Evolutionary conservation across 2,329 filamentous ascomycete species (phyloP).

Genomic region (Aspergillus ruber): DNA sequence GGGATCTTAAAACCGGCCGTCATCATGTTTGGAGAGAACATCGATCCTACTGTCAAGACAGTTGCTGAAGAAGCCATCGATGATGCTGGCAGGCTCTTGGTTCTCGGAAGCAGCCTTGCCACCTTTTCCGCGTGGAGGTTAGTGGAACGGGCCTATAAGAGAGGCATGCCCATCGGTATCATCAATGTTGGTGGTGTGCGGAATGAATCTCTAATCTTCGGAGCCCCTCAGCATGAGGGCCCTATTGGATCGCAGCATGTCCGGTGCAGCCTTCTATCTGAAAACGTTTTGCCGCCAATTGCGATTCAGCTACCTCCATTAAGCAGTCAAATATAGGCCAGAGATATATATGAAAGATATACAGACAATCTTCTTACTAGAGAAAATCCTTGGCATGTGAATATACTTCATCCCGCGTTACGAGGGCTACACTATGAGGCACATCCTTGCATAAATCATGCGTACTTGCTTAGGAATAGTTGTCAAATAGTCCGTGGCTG

Average conservation of each 20-base stretch:
- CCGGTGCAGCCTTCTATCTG: slow-evolving; percentile 38
- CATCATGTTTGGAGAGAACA: slow-evolving; percentile 93
- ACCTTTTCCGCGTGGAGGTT: slow-evolving; percentile 94
- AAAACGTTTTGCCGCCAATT: slow-evolving; percentile 37
- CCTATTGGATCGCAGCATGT: slow-evolving; percentile 24
- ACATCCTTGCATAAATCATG: too few relatives aligned
- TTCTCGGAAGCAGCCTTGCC: slow-evolving; percentile 83
- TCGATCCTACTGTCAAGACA: slow-evolving; percentile 60
- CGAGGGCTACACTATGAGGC: too few relatives aligned
- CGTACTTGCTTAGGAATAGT: too few relatives aligned
- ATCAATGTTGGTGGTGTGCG: slow-evolving; percentile 62
- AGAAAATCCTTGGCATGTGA: too few relatives aligned
- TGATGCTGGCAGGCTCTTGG: slow-evolving; percentile 64
- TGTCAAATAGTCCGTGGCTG: too few relatives aligned
- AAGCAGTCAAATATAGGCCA: neutral
- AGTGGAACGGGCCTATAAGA: slow-evolving; percentile 73
- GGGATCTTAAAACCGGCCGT: slow-evolving; percentile 90
- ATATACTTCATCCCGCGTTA: too few relatives aligned
- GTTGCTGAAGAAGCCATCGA: slow-evolving; percentile 77
- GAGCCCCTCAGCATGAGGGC: slow-evolving; percentile 16
- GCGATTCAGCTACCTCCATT: slow-evolving; percentile 20
- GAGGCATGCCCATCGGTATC: slow-evolving; percentile 77
- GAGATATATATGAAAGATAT: too few relatives aligned
- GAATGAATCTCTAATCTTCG: slow-evolving; percentile 40
- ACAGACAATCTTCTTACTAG: too few relatives aligned